A percentile compares a stretch with the other conserved stretches of the same genome.
phyloP scores from a whole-genome alignment of 495 filamentous ascomycete genomes.

The Amniculicola lignicola region DNA sequence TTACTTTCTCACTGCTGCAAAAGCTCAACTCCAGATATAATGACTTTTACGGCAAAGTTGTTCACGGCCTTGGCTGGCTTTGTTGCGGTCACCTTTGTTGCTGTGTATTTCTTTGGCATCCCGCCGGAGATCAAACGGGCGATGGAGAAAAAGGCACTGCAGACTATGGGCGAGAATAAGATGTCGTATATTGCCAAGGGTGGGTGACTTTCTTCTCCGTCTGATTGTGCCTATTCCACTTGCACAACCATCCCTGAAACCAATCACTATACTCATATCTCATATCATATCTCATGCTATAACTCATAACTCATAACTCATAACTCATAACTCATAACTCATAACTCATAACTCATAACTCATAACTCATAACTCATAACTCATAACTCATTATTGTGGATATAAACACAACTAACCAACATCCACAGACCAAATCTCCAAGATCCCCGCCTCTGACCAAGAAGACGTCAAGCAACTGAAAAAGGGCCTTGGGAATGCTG shows the following conservation, averaged over 20 bases:
- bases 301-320: too few species aligned
- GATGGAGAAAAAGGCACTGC: conserved; percentile 48
- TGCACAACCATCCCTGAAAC: too few species aligned
- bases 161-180: conserved; percentile 55
- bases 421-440: conserved; percentile 36
- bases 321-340: too few species aligned
- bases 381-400: too few species aligned
- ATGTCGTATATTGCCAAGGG: conserved; percentile 43
- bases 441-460: conserved; percentile 42
- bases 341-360: too few species aligned
- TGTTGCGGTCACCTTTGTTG: conserved; percentile 23
- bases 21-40: too few species aligned
- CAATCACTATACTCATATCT: too few species aligned
- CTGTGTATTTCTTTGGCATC: conserved; percentile 42
- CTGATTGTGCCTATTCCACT: too few species aligned
- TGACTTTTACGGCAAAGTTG: conserved; percentile 24
- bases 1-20: too few species aligned
- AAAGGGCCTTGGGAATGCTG: conserved; percentile 38
- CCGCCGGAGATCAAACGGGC: conserved; percentile 42
- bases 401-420: conserved; percentile 4
- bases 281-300: too few species aligned
- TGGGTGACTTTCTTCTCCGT: too few species aligned
- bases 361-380: too few species aligned
- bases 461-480: conserved; percentile 42
- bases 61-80: conserved; percentile 31